Evolutionary conservation across 2,329 filamentous ascomycete genomes (phyloP), one percentile per base, ranked within the genome.

Genomic region (Fusarium falciforme): DNA sequence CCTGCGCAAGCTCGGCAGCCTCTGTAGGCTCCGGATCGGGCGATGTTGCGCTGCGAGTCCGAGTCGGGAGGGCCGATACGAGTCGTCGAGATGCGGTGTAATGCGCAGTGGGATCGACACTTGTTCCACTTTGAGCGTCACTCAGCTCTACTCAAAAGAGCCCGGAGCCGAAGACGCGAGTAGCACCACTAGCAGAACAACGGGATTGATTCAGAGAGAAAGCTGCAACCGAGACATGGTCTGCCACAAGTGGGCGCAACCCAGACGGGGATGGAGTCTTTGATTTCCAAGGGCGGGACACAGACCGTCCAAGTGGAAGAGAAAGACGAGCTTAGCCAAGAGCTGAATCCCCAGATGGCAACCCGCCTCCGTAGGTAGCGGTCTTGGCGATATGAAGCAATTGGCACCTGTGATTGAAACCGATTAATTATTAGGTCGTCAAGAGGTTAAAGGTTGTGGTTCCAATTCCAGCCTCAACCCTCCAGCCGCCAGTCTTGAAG

Each of bases 201-300:
- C 42, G 64, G 49, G 54, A 63, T 63, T 71, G 68, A 61, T 78
- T 78, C 66, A 76, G 55, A 77, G 47, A 66, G 22, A 59, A 47
- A 65, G 64, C 67, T 72, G 74, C 64, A 76, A 78, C 79, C 77
- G 80, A 85, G 82, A 84, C 84, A 85, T 84, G 80, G 81, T 81
- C 80, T 80, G 79, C 79, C 80, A 70, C 60, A 55, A 52, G 68
- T 71, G 65, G 64, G 59, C 59, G 65, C 61, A 66, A 74, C 60
- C 59, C 42, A 47, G 63, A 35, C 49, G 20, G 61, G 71, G 59
- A 67, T 20, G 14, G 52, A 22, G 49, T 20, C 29, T 36, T 40
- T 36, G 54, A 11, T 35, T 42, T 40, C 22, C 55, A 36, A 33
- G 55, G 20, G 55, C 22, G 17, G 55, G 12, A 42, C 17, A 27